A percentile compares a stretch with the other conserved stretches of the same genome.
phyloP scores from a whole-genome alignment of 2,329 filamentous ascomycete species.

The Cytospora piceicola region DNA sequence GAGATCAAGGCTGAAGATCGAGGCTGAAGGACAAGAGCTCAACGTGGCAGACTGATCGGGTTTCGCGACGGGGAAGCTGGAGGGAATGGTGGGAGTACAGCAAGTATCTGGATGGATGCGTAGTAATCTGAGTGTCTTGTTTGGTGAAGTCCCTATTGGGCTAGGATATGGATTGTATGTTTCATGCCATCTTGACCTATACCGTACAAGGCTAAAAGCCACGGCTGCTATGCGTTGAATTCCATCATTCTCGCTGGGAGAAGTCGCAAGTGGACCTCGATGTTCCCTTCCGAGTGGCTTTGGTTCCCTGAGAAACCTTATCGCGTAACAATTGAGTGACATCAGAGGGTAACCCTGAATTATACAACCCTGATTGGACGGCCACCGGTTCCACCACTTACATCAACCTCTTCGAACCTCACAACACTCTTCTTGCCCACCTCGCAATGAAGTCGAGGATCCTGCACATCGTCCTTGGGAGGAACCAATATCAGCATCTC shows the following conservation, averaged over 20 bases:
- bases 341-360: constrained; percentile 9
- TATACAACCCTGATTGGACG: not conserved
- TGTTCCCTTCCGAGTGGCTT: constrained; percentile 5
- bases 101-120: not conserved
- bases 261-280: constrained; percentile 6
- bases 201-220: not conserved
- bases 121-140: not conserved
- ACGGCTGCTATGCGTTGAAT: not conserved
- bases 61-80: not conserved
- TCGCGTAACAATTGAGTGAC: constrained; percentile 8
- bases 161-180: not conserved
- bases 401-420: constrained; percentile 8
- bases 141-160: not conserved
- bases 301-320: constrained; percentile 15
- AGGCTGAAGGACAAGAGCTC: not conserved
- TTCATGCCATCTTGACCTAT: not conserved
- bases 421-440: constrained; percentile 27
- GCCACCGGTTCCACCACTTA: no score
- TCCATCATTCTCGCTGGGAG: not conserved
- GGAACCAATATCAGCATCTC: constrained; percentile 18
- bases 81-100: not conserved
- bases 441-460: constrained; percentile 26
- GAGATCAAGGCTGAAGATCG: not conserved
- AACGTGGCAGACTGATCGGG: not conserved
- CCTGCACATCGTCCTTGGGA: not conserved